These are phyloP conservation scores for Plantago major DNA, from an alignment of 257 asterid genomes.

Conservation along the genomic window DNA sequence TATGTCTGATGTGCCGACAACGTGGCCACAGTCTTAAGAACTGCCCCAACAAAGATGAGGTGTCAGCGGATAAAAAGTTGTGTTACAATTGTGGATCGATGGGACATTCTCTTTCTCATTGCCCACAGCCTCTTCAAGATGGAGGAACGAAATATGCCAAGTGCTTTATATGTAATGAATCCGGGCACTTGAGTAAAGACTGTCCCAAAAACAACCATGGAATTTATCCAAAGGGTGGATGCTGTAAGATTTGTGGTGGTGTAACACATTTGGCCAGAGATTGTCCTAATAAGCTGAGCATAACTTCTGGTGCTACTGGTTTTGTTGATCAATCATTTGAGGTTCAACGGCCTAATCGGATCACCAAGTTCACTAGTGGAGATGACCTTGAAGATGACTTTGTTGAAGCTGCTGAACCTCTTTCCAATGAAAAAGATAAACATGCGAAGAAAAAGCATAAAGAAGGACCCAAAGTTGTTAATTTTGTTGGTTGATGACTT, in stretches of 20 bases:
- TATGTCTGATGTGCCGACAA: slow-evolving; percentile 71
- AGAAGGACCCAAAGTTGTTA: slow-evolving; percentile 58
- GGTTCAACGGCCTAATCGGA: slow-evolving; percentile 34
- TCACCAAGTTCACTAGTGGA: slow-evolving; percentile 64
- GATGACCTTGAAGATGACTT: slow-evolving; percentile 98
- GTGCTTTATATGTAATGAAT: slow-evolving; percentile 88
- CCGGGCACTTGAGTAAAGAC: slow-evolving; percentile 91
- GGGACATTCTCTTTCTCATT: slow-evolving; percentile 71
- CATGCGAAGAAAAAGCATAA: slow-evolving; percentile 37
- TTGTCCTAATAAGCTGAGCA: slow-evolving; percentile 66
- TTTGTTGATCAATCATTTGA: slow-evolving; percentile 42
- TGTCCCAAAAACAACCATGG: slow-evolving; percentile 85
- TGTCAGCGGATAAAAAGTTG: slow-evolving; percentile 43
- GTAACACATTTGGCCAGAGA: slow-evolving; percentile 88
- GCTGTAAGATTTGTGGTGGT: slow-evolving; percentile 89
- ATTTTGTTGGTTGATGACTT: slow-evolving; percentile 57
- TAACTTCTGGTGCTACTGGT: slow-evolving; percentile 20
- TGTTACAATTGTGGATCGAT: slow-evolving; percentile 89
- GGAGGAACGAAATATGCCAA: slow-evolving; percentile 89
- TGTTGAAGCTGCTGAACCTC: slow-evolving; percentile 8
- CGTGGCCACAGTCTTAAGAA: slow-evolving; percentile 89
- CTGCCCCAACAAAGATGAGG: slow-evolving; percentile 61
- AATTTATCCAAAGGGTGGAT: slow-evolving; percentile 93
- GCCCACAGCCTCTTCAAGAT: slow-evolving; percentile 78
- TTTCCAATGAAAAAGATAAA: slow-evolving; percentile 25